These are phyloP conservation scores for Trichophyton mentagrophytes DNA, from an alignment of 2,329 filamentous ascomycete species.

Conservation along the genomic window DNA sequence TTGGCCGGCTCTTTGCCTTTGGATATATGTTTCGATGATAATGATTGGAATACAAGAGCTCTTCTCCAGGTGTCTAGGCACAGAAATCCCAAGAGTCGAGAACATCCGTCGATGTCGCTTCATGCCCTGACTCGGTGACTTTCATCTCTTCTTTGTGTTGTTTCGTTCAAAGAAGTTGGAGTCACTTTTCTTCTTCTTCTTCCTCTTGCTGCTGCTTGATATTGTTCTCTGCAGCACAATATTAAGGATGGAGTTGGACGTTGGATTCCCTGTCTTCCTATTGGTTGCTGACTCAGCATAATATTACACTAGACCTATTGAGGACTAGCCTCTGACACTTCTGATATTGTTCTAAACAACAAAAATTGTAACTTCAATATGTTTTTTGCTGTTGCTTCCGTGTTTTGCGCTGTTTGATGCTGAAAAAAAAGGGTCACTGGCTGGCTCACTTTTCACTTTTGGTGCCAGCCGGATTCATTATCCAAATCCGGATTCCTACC, in stretches of 20 bases:
- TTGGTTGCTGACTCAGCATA: constrained; percentile 2
- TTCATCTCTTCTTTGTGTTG: neutral
- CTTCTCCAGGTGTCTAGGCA: neutral
- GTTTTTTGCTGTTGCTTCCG: neutral
- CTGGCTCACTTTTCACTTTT: neutral
- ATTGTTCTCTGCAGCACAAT: constrained; percentile 16
- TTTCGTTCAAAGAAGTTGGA: neutral
- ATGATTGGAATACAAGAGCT: neutral
- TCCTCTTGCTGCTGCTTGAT: neutral
- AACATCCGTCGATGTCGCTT: neutral
- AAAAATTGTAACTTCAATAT: neutral
- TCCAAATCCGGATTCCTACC: neutral
- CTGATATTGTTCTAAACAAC: constrained; percentile 3
- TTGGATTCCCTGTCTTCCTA: neutral
- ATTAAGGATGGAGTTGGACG: constrained; percentile 11
- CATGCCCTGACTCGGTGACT: neutral
- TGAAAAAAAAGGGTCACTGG: neutral
- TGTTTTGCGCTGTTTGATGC: neutral
- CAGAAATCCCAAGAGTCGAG: neutral
- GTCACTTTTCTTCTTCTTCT: neutral
- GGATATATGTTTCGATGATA: neutral
- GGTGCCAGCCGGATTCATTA: neutral
- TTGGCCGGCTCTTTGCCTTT: neutral
- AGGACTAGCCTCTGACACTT: neutral
- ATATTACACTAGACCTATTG: neutral